Base-by-base conservation (phyloP, 2,329 filamentous ascomycete species). In the Saccharata proteae region DNA sequence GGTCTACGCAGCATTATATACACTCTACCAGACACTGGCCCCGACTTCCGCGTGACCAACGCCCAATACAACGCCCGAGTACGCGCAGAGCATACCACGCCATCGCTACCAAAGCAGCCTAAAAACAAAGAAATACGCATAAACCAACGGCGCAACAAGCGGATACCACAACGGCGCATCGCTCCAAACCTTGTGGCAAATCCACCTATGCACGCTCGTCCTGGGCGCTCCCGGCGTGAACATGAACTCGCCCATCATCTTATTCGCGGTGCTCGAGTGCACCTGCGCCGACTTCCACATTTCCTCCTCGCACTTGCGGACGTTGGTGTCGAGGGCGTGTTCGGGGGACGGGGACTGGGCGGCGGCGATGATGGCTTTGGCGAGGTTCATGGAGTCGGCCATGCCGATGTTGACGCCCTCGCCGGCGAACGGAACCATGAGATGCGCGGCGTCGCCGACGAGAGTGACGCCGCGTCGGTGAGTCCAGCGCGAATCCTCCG, bases 221-320 rank as follows among this genome's bases (percentile, higher is more conserved):
- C 57, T 47, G 12, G 67, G 66, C 7, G 59, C 58, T 3, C 58
- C 61, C 3, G 57, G 52, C 0, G 60, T 65, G 36, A 65, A 63
- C 41, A 69, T 57, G 59, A 62, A 67, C 22, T 59, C 51, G 17
- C 52, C 48, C 43, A 62, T 60, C 42, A 59, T 43, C 33, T 68
- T 64, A 28, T 61, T 61, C 6, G 54, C 58, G 29, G 47, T 20
- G 18, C 45, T 38, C 28, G 54, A 47, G 13, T 41, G 51, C 20
- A 40, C 38, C 5, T 46, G 49, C 12, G 51, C 49, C 10, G 49
- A 40, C 7, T 20, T 32, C 26, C 57, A 57, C 54, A 59, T 56
- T n/a, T 49, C 43, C 14, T 42, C 25, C 35, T 62, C 57, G 43
- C 57, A 59, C 3, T 19, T 26, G 3, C 32, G 16, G 25, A 61